Base-by-base conservation (phyloP, 1,139 yeast genomes). In the Suhomyces guaymorum region DNA sequence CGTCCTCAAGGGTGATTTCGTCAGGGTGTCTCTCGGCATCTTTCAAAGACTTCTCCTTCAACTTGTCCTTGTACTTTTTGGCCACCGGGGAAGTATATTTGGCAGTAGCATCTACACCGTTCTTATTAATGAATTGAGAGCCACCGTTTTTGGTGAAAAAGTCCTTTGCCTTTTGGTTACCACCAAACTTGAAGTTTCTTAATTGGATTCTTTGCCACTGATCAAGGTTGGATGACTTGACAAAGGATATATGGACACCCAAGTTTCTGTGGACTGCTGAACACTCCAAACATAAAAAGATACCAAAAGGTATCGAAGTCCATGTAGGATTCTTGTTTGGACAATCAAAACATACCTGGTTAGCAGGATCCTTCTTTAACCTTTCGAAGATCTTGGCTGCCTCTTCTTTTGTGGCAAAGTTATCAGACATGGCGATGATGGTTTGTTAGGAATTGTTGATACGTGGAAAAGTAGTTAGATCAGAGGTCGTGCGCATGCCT, bases 101-200 rank as follows among this genome's bases (percentile, higher is more conserved):
- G 39, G 81, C 78, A 44, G 74, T 76, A 17, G 92, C 84, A 52
- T 85, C 86, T 26, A 73, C 73, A 28, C 70, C 66, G 30, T 70
- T 70, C 41, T 61, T 63, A 31, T 45, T 50, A 38, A 89, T 66
- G 51, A 66, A 81, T 52, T 79, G 80, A 16, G 87, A 71, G 12
- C 96, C 97, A 28, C 96, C 96, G 54, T 89, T 81, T 61, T 86
- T 86, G 49, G 77, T 61, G 59, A 85, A 85, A 53, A 78, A 92
- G 39, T 86, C 96, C 47, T 81, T 80, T 28, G 96, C 96, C 30
- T 74, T 75, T 51, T 82, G 82, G 61, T 92, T 92, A 13, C 97
- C 98, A 36, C 97, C 97, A 42, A 84, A 78, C 56, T 90, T 89
- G 76, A 92, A 88, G 56, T 88, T 80, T 54, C 96, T 75, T 57